Evolutionary conservation across 2,329 filamentous ascomycete genomes (phyloP).

Genomic region (Phoma sp.): DNA sequence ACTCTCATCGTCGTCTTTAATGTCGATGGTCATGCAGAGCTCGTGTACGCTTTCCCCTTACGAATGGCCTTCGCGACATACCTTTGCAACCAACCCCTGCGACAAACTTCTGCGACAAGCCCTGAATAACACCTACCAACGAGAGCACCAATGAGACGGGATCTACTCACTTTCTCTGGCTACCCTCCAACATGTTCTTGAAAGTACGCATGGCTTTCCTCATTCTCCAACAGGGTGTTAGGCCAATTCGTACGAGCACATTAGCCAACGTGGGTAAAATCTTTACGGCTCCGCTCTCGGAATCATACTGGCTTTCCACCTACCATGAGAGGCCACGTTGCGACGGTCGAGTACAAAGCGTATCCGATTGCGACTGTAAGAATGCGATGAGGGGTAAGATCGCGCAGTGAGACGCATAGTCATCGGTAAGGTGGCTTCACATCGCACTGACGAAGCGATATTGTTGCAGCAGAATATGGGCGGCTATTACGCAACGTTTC

Average conservation of each 20-base stretch:
- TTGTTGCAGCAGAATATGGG: background rate
- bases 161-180: background rate
- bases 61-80: slow-evolving; percentile 1
- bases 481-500: slow-evolving; percentile 6
- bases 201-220: background rate
- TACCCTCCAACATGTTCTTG: background rate
- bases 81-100: slow-evolving; percentile 13
- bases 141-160: background rate
- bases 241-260: background rate
- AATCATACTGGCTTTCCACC: background rate
- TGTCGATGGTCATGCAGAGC: background rate
- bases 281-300: background rate
- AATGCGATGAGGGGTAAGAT: slow-evolving; percentile 6
- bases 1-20: background rate
- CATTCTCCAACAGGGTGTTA: background rate
- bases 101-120: background rate
- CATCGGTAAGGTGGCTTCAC: background rate
- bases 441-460: slow-evolving; percentile 1
- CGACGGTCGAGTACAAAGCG: background rate
- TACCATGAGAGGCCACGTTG: slow-evolving; percentile 3
- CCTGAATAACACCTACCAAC: background rate
- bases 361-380: background rate
- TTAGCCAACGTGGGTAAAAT: background rate
- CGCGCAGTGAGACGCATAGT: slow-evolving; percentile 6
- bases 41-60: slow-evolving; percentile 2